Percentiles rank a stretch among this genome's conserved stretches.
Evolutionary conservation across 2,329 filamentous ascomycete species (phyloP).

Genomic region (Diaporthe aspalathi): DNA sequence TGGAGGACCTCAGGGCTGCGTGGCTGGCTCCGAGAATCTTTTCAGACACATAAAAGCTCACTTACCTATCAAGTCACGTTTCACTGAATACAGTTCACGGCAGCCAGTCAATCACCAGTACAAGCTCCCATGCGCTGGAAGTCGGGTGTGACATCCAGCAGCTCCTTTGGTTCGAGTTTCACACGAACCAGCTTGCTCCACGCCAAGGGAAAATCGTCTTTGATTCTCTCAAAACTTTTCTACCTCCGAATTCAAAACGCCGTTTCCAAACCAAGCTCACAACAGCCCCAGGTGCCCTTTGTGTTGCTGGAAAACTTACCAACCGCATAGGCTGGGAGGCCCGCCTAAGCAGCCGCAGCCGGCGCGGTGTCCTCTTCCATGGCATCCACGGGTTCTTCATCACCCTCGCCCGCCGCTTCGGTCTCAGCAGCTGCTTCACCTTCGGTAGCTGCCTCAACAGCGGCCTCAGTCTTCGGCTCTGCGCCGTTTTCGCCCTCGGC

Average conservation of each 20-base stretch:
- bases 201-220: background rate
- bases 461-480: background rate
- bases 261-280: background rate
- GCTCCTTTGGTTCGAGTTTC: constrained; percentile 28
- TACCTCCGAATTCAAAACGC: constrained; percentile 4
- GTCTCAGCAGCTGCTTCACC: constrained; percentile 20
- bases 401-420: constrained; percentile 3
- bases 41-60: background rate
- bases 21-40: background rate
- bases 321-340: background rate
- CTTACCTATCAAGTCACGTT: background rate
- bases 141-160: constrained; percentile 7
- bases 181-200: constrained; percentile 30
- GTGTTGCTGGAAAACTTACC: background rate
- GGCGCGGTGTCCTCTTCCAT: constrained; percentile 26
- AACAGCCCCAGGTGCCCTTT: background rate
- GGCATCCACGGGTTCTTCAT: background rate
- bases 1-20: too few relatives aligned
- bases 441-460: background rate
- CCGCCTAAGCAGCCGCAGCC: constrained; percentile 20
- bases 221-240: constrained; percentile 21
- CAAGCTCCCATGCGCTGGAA: constrained; percentile 28
- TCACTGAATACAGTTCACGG: background rate
- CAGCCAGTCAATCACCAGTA: background rate
- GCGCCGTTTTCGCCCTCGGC: constrained; percentile 48